Base-by-base conservation (phyloP, 2,329 filamentous ascomycete genomes). In the Pseudocercospora cruenta region DNA sequence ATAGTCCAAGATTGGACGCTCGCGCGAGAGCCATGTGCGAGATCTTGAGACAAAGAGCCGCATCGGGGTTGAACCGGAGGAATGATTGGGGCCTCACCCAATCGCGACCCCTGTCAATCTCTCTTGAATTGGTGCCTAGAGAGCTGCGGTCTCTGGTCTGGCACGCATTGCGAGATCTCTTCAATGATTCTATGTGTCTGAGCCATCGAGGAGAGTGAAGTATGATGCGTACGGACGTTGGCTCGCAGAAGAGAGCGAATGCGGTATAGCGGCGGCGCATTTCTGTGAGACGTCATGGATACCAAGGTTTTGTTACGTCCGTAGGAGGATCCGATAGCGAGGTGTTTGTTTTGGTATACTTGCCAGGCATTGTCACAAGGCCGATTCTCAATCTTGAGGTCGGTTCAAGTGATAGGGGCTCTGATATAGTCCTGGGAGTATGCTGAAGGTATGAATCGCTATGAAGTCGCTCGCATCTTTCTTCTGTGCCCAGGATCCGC, bases 1-100 rank as follows among this genome's bases (percentile, higher is more conserved):
- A 31, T 54, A 28, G 49, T 54, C 49, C 49, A 21, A 54, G 26
- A 55, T 26, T 14, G 51, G 51, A 33, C 51, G 24, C 26, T 55
- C 51, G 51, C 24, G 51, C 51, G 51, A 55, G 51, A 28, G 51
- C 51, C 51, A 55, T 55, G 51, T 55, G 51, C 51, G 21, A 55
- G 26, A 26, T n/a, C 16, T 10, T 33, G 51, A 55, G 26, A 24
- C 49, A 54, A 24, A 54, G 49, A 54, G 49, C 49, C 21, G 49
- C 49, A 54, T 54, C 14, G 19, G 28, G 49, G 49, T 54, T 10
- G 51, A 31, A n/a, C 5, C 51, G 51, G 51, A 55, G 51, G 51
- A 55, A 55, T 19, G 26, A n/a, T 55, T n/a, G 26, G 26, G 8
- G 8, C 10, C 22, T n/a, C 24, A 28, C 14, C 49, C 49, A 54